These are phyloP conservation scores for Ceratobasidium sp. DNA, from an alignment of 1,284 basidiomycete genomes.

Conservation along the genomic window DNA sequence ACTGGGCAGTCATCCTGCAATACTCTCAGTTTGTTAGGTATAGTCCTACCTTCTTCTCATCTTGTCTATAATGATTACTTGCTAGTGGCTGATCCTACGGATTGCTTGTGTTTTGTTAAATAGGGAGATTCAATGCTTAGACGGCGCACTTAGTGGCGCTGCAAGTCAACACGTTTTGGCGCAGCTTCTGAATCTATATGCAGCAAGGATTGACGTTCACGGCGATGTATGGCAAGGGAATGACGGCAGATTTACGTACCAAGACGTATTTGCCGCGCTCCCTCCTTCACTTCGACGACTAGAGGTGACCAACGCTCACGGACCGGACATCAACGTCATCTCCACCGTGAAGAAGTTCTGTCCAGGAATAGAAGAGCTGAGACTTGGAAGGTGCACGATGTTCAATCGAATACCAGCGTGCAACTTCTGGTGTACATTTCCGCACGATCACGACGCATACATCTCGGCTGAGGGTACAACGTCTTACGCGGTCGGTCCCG, in stretches of 20 bases:
- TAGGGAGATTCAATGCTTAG: conserved; percentile 9
- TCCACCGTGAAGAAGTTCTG: background rate
- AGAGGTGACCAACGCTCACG: conserved; percentile 1
- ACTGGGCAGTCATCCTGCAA: no score
- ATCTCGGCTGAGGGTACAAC: conserved; percentile 18
- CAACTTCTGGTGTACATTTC: no score
- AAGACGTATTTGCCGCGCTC: background rate
- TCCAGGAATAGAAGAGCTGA: conserved; percentile 2
- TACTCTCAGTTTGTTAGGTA: no score
- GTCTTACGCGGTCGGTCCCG: background rate
- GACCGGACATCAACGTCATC: conserved; percentile 14
- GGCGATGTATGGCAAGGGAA: background rate
- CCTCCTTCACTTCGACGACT: no score
- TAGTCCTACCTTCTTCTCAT: no score
- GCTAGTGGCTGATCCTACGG: no score
- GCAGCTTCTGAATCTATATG: background rate
- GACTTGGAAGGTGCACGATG: no score
- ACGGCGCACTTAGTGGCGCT: background rate
- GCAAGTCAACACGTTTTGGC: background rate
- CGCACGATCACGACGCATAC: no score
- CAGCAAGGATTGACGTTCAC: conserved; percentile 3
- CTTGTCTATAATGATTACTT: no score
- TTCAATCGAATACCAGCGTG: no score
- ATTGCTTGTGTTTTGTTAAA: no score
- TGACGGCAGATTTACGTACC: conserved; percentile 6